Percentiles rank a stretch among this genome's conserved stretches.
Conservation (phyloP, 2,329 filamentous ascomycete species). For the Neocatenulostroma microsporum region DNA sequence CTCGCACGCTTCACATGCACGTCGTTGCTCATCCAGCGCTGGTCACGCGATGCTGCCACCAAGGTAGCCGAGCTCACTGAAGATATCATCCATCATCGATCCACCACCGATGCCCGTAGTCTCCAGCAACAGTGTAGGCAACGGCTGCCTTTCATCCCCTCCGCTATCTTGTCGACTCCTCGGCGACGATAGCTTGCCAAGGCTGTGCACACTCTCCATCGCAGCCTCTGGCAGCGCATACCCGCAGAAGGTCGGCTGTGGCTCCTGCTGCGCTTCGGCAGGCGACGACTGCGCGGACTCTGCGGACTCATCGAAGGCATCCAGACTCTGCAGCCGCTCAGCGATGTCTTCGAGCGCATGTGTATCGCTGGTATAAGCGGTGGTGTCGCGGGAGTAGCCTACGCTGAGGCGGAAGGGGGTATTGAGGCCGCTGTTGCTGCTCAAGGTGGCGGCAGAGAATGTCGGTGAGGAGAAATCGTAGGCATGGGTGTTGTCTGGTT, state of each 20-base stretch:
- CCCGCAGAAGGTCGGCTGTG: not conserved
- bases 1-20: too few relatives aligned
- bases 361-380: slow-evolving; percentile 5
- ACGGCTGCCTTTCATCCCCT: not conserved
- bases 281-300: too few relatives aligned
- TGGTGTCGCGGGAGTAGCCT: slow-evolving; percentile 5
- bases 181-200: slow-evolving; percentile 8
- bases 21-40: too few relatives aligned
- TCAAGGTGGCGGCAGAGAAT: slow-evolving; percentile 28
- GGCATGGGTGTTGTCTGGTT: slow-evolving; percentile 7
- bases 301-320: too few relatives aligned
- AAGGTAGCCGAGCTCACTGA: slow-evolving; percentile 26
- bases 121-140: slow-evolving; percentile 5
- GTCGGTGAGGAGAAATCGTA: slow-evolving; percentile 22
- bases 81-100: slow-evolving; percentile 22
- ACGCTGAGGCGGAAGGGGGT: slow-evolving; percentile 21
- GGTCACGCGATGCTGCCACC: slow-evolving; percentile 18
- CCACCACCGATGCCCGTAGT: slow-evolving; percentile 12
- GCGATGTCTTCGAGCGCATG: not conserved
- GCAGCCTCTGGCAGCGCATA: slow-evolving; percentile 7
- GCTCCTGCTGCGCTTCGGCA: too few relatives aligned
- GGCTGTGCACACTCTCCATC: slow-evolving; percentile 5
- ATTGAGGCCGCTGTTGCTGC: slow-evolving; percentile 19
- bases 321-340: slow-evolving; percentile 6
- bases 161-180: too few relatives aligned